phyloP scores from a whole-genome alignment of 2,329 filamentous ascomycete species.

The Fusarium coicis region DNA sequence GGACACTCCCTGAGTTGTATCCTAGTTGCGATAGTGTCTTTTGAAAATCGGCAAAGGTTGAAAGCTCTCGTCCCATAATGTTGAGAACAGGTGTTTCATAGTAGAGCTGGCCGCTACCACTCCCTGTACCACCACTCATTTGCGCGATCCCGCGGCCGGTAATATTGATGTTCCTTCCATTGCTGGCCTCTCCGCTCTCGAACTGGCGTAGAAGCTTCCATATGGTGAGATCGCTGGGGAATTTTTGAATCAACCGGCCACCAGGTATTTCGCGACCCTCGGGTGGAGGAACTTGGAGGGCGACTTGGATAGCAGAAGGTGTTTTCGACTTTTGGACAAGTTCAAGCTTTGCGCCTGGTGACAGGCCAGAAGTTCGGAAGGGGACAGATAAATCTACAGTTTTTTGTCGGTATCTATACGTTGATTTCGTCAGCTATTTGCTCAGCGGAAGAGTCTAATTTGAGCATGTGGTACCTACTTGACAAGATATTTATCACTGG shows the following conservation, averaged over 20 bases:
- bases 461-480: slow-evolving; percentile 66
- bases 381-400: slow-evolving; percentile 85
- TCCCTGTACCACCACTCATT: slow-evolving; percentile 61
- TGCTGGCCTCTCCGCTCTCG: slow-evolving; percentile 77
- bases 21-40: slow-evolving; percentile 90
- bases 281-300: slow-evolving; percentile 82
- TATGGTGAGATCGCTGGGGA: slow-evolving; percentile 86
- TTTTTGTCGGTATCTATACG: slow-evolving; percentile 81
- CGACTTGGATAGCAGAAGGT: slow-evolving; percentile 85
- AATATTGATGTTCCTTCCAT: slow-evolving; percentile 76
- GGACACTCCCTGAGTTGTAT: slow-evolving; percentile 82
- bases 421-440: neutral
- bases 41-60: slow-evolving; percentile 83
- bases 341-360: slow-evolving; percentile 89
- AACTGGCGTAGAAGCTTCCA: slow-evolving; percentile 94
- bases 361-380: slow-evolving; percentile 84
- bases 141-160: slow-evolving; percentile 83
- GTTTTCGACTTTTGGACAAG: slow-evolving; percentile 89
- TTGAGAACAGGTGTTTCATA: slow-evolving; percentile 90
- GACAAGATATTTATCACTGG: slow-evolving; percentile 78
- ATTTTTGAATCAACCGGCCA: slow-evolving; percentile 81
- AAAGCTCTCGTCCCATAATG: slow-evolving; percentile 82
- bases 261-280: slow-evolving; percentile 72
- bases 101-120: slow-evolving; percentile 78
- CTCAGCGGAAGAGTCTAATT: neutral